A percentile compares a stretch with the other conserved stretches of the same genome.
phyloP scores from a whole-genome alignment of 2,329 filamentous ascomycete genomes.

The Apiospora koreana region DNA sequence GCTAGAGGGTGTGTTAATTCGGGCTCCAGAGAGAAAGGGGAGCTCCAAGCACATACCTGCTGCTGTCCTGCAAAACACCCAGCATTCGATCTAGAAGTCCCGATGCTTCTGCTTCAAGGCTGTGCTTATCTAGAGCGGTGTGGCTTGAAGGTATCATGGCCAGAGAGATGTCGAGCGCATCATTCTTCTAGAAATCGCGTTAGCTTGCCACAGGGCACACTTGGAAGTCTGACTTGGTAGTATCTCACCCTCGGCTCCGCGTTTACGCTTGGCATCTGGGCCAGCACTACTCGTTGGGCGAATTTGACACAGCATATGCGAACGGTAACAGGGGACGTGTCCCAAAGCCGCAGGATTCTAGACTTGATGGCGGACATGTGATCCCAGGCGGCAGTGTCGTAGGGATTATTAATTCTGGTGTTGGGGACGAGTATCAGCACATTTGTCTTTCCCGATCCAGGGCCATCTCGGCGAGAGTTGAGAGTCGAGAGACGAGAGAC shows the following conservation, averaged over 20 bases:
- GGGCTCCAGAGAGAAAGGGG: slow-evolving; percentile 9
- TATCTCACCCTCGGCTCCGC: slow-evolving; percentile 76
- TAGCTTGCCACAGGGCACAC: not conserved
- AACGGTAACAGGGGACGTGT: slow-evolving; percentile 72
- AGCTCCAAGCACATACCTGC: slow-evolving; percentile 60
- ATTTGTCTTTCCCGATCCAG: not conserved
- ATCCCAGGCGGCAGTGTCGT: slow-evolving; percentile 82
- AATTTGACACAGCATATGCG: slow-evolving; percentile 98
- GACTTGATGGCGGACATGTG: slow-evolving; percentile 87
- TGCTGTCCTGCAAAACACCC: slow-evolving; percentile 80
- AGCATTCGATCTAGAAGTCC: slow-evolving; percentile 89
- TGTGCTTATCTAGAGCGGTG: slow-evolving; percentile 73
- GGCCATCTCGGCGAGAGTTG: not conserved
- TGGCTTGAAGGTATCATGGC: slow-evolving; percentile 84
- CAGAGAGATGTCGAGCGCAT: slow-evolving; percentile 74
- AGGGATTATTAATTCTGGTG: slow-evolving; percentile 79
- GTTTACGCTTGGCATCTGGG: slow-evolving; percentile 83
- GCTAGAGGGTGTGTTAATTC: slow-evolving; percentile 44
- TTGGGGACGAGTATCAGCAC: not conserved
- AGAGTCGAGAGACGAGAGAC: too few species aligned
- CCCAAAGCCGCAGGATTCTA: slow-evolving; percentile 86
- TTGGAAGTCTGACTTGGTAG: slow-evolving; percentile 11
- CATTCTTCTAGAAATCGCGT: slow-evolving; percentile 39
- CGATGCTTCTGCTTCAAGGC: slow-evolving; percentile 88
- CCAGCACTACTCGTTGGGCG: slow-evolving; percentile 86